phyloP scores from a whole-genome alignment of 371 early-diverging fungal genomes.

The Actinomucor elegans region DNA sequence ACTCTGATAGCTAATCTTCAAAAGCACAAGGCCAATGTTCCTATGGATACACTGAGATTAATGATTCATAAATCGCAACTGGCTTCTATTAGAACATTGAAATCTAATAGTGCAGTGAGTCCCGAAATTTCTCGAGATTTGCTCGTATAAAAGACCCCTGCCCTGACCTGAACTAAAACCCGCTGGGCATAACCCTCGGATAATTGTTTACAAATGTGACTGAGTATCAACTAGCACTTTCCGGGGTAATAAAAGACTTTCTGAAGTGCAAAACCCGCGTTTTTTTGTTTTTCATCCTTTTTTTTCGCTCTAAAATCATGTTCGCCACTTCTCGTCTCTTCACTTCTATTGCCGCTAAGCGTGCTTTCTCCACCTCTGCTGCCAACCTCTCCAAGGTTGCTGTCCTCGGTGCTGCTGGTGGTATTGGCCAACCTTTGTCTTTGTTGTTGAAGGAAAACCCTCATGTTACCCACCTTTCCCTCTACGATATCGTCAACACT shows the following conservation, averaged over 20 bases:
- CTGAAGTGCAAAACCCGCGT: conserved; percentile 14
- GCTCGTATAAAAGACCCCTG: conserved; percentile 1
- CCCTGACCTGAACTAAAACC: neutral
- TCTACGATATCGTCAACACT: conserved; percentile 96
- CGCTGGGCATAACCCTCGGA: neutral
- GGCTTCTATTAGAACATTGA: conserved; percentile 37
- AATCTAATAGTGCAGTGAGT: conserved; percentile 42
- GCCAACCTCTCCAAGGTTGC: conserved; percentile 75
- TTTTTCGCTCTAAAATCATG: conserved; percentile 36
- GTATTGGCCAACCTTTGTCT: conserved; percentile 92
- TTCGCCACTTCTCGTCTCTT: conserved; percentile 51
- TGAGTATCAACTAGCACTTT: neutral
- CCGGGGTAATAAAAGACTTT: neutral
- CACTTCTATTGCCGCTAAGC: conserved; percentile 59
- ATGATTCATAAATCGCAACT: conserved; percentile 34
- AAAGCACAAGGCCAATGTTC: conserved; percentile 4
- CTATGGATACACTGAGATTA: conserved; percentile 5
- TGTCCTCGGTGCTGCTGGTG: conserved; percentile 90
- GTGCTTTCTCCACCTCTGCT: conserved; percentile 64
- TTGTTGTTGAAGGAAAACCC: conserved; percentile 84
- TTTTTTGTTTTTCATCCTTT: conserved; percentile 14
- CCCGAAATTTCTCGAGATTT: conserved; percentile 7
- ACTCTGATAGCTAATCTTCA: conserved; percentile 39
- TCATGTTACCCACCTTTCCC: conserved; percentile 82
- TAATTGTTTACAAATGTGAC: conserved; percentile 10